Evolutionary conservation across 2,329 filamentous ascomycete genomes (phyloP).

Genomic region (Sclerotinia glacialis): DNA sequence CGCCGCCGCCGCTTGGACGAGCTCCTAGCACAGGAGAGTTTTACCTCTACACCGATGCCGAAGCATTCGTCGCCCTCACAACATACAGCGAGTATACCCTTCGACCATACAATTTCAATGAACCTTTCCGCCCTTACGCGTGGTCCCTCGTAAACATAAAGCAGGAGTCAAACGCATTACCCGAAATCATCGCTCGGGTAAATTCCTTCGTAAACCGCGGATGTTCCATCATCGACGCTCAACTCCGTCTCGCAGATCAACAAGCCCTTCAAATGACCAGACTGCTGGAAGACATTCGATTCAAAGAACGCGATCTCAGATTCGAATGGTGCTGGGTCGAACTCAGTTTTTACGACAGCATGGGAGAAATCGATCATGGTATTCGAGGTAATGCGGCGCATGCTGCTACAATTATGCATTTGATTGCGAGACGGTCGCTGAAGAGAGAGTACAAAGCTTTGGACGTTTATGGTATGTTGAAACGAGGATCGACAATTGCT

Average conservation of each 20-base stretch:
- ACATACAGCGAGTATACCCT: slow-evolving; percentile 31
- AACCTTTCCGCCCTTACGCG: background rate
- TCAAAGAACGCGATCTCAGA: slow-evolving; percentile 25
- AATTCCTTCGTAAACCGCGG: slow-evolving; percentile 21
- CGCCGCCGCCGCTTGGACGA: background rate
- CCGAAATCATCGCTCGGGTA: slow-evolving; percentile 21
- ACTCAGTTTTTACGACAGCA: slow-evolving; percentile 26
- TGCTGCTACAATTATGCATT: slow-evolving; percentile 26
- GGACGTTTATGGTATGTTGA: slow-evolving; percentile 25
- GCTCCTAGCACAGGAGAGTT: slow-evolving; percentile 14
- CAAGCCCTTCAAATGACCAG: slow-evolving; percentile 30
- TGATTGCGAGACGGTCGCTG: slow-evolving; percentile 27
- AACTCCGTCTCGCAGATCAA: slow-evolving; percentile 28
- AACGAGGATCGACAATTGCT: background rate
- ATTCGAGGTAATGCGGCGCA: background rate
- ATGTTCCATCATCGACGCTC: slow-evolving; percentile 25
- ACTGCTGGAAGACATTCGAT: slow-evolving; percentile 30
- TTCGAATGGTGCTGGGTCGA: slow-evolving; percentile 34
- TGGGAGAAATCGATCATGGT: slow-evolving; percentile 13
- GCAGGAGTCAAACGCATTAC: slow-evolving; percentile 22
- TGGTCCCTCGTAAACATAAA: slow-evolving; percentile 27
- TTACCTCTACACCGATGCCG: slow-evolving; percentile 22
- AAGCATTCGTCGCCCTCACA: slow-evolving; percentile 26
- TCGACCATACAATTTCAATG: slow-evolving; percentile 19
- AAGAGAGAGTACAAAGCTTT: slow-evolving; percentile 23